Base-by-base conservation (phyloP, 2,329 filamentous ascomycete species). In the Gremmenia infestans region DNA sequence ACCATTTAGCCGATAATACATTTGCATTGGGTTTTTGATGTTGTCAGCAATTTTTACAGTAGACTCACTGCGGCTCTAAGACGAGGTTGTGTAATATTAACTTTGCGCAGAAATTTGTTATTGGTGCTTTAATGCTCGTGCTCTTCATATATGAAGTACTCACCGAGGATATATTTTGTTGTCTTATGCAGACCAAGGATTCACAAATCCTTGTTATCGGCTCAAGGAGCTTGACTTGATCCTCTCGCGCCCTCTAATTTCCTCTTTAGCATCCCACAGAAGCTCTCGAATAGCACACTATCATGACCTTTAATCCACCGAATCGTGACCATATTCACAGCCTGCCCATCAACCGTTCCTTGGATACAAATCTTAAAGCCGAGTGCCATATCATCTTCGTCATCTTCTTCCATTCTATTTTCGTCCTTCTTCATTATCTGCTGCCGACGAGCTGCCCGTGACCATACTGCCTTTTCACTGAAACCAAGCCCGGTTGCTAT, bases 251-350 rank as follows among this genome's bases (percentile, higher is more conserved):
- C 23, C 19, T 65, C 65, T 2, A 77, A 53, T 56, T 78, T 81
- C 37, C 81, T 76, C 70, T 85, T 88, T 46, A 95, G 61, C 75
- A 92, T 91, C 0, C 90, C 91, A 58, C 85, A 87, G 60, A 99
- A 91, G 68, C 92, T 97, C 72, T 95, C 89, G 71, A 93, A 96
- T 0, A 94, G 68, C 0, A 85, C 78, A 17, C 81, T 76, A 62
- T 96, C 88, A 5, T 78, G 76, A 0, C 94, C 93, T 64, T 89
- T 85, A 0, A 90, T 67, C 92, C 90, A 95, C 35, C 88, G 78
- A 53, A 88, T 75, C 4, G 72, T 63, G 4, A 87, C 73, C 2
- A 68, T 71, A 0, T 85, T 74, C 17, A 74, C 70, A 3, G 76
- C 70, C 15, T 71, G 67, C 39, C 70, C 67, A 43, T 72, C 67